Conservation (phyloP, 768 basidiomycete species). For the Amanita thiersii region DNA sequence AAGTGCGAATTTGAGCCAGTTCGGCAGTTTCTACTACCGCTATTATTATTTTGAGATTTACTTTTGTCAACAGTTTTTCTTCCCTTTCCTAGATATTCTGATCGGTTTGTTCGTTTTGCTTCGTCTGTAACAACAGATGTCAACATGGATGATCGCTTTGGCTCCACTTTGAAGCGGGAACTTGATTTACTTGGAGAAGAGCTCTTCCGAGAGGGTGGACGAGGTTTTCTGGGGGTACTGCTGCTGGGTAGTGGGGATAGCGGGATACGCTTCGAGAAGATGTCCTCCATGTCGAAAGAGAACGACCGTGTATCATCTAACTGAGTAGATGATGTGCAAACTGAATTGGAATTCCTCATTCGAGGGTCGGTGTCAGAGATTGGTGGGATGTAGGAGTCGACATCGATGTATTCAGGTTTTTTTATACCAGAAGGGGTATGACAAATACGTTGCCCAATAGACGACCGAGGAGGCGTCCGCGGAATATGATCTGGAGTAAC, state of each 20-base stretch:
- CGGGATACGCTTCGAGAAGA: constrained; percentile 56
- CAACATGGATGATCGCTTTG: too few relatives aligned
- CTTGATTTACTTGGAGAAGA: not conserved
- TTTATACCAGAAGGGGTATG: constrained; percentile 7
- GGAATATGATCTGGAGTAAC: constrained; percentile 39
- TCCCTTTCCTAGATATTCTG: too few relatives aligned
- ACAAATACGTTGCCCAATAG: constrained; percentile 3
- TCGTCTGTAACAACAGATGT: too few relatives aligned
- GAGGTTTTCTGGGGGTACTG: constrained; percentile 45
- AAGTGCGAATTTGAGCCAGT: too few relatives aligned
- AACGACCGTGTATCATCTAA: not conserved
- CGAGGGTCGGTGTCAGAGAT: too few relatives aligned
- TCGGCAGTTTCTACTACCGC: too few relatives aligned
- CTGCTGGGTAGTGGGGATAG: constrained; percentile 57
- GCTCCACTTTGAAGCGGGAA: too few relatives aligned
- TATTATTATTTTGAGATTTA: too few relatives aligned
- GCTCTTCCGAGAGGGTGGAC: constrained; percentile 31
- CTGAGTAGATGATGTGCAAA: not conserved
- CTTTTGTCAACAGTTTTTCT: too few relatives aligned
- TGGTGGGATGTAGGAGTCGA: constrained; percentile 22
- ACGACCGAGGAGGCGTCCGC: constrained; percentile 37
- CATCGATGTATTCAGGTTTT: constrained; percentile 24
- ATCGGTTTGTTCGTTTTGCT: too few relatives aligned
- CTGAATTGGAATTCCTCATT: too few relatives aligned
- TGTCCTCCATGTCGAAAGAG: constrained; percentile 13